A percentile compares a stretch with the other conserved stretches of the same genome.
Conservation (phyloP, 2,329 filamentous ascomycete genomes). For the Trichophyton schoenleinii region DNA sequence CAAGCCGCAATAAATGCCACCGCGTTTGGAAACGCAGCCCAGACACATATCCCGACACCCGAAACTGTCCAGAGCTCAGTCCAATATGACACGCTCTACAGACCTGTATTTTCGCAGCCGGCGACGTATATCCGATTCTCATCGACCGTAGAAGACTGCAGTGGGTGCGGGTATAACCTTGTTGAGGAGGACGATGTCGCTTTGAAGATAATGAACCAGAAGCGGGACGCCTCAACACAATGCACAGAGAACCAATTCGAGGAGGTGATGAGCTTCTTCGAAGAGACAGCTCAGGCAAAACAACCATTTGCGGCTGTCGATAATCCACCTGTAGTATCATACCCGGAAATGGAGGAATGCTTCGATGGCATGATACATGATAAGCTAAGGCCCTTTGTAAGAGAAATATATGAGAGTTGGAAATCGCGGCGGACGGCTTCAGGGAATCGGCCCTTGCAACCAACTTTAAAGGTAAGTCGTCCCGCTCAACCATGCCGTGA, state of each 20-base stretch:
- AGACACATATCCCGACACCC: conserved; percentile 56
- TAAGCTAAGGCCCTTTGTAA: conserved; percentile 49
- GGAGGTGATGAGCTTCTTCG: conserved; percentile 86
- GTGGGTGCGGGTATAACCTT: conserved; percentile 87
- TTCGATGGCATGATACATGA: conserved; percentile 48
- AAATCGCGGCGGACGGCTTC: conserved; percentile 53
- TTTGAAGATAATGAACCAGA: conserved; percentile 71
- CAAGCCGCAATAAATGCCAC: conserved; percentile 65
- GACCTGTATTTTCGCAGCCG: conserved; percentile 65
- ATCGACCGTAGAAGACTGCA: conserved; percentile 92
- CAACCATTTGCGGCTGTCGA: conserved; percentile 85
- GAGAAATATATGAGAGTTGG: conserved; percentile 84
- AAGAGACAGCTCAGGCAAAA: conserved; percentile 69
- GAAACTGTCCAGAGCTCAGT: conserved; percentile 51
- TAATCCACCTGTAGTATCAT: conserved; percentile 64
- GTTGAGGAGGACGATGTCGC: conserved; percentile 78
- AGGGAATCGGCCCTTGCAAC: conserved; percentile 61
- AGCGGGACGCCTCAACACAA: conserved; percentile 49
- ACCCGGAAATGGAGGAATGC: conserved; percentile 61
- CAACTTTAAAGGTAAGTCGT: conserved; percentile 55
- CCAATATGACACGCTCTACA: conserved; percentile 83
- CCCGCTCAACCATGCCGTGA: not conserved
- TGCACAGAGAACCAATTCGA: conserved; percentile 90
- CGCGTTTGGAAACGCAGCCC: conserved; percentile 47
- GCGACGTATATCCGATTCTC: conserved; percentile 95